phyloP scores from a whole-genome alignment of 805 yeast genomes.

The Starmerella riodocensis region DNA sequence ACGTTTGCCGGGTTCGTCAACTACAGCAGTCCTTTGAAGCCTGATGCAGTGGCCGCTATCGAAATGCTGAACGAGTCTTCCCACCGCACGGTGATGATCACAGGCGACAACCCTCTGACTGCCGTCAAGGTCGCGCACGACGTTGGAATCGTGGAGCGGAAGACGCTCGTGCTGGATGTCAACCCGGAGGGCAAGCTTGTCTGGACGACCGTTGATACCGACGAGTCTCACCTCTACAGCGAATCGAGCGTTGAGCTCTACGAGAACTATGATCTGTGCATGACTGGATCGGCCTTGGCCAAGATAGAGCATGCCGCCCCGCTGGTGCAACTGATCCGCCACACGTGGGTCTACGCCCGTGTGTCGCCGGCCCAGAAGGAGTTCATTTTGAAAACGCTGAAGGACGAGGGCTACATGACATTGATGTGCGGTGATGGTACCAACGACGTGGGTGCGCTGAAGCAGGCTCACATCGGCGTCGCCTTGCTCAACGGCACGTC shows the following conservation, averaged over 20 bases:
- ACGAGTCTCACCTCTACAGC: constrained; percentile 42
- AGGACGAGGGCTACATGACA: constrained; percentile 80
- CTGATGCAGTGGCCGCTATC: constrained; percentile 81
- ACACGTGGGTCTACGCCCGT: constrained; percentile 95
- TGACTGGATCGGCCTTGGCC: constrained; percentile 81
- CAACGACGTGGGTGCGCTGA: constrained; percentile 98
- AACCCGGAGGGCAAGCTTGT: constrained; percentile 53
- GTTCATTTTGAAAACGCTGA: constrained; percentile 68
- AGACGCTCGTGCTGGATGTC: constrained; percentile 72
- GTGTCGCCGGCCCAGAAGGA: constrained; percentile 96
- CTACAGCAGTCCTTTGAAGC: constrained; percentile 93
- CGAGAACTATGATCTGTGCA: constrained; percentile 66
- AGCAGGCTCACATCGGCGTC: constrained; percentile 96
- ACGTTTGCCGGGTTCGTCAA: constrained; percentile 84
- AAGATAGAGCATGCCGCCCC: constrained; percentile 42
- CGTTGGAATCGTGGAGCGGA: constrained; percentile 74
- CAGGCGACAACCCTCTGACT: constrained; percentile 97
- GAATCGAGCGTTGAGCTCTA: constrained; percentile 36
- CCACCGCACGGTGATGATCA: constrained; percentile 93
- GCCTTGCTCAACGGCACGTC: constrained; percentile 96
- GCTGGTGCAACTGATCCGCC: constrained; percentile 58
- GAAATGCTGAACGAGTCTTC: constrained; percentile 87
- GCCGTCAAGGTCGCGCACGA: constrained; percentile 96
- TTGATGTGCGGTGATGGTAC: constrained; percentile 99
- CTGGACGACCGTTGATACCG: constrained; percentile 70